phyloP scores from a whole-genome alignment of 768 basidiomycete species.

The Cyathus striatus region DNA sequence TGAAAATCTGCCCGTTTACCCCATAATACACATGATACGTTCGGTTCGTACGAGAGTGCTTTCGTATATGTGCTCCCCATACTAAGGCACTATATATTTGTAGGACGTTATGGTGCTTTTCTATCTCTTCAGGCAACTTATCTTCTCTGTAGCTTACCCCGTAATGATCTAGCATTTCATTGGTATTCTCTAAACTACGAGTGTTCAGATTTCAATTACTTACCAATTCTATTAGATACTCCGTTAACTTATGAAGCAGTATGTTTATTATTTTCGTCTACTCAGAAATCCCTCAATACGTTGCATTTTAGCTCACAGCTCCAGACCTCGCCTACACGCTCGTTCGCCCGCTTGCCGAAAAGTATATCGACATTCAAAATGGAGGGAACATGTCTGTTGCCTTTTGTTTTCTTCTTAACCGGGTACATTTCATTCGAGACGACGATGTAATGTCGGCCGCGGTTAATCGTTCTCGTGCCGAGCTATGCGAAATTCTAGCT shows the following conservation, averaged over 20 bases:
- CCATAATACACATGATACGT: conserved; percentile 76
- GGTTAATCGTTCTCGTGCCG: conserved; percentile 70
- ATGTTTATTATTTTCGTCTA: conserved; percentile 16
- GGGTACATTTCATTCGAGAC: conserved; percentile 81
- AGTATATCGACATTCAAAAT: conserved; percentile 71
- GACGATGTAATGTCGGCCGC: conserved; percentile 63
- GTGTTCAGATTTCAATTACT: background rate
- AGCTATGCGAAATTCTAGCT: conserved; percentile 87
- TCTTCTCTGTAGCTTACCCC: conserved; percentile 1
- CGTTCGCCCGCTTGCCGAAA: conserved; percentile 81
- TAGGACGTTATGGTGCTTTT: conserved; percentile 60
- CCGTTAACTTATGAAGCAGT: conserved; percentile 81
- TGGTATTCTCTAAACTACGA: conserved; percentile 33
- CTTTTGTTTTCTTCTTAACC: conserved; percentile 86
- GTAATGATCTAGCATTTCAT: conserved; percentile 54
- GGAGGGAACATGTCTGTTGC: conserved; percentile 78
- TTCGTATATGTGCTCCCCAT: too few relatives aligned
- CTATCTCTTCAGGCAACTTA: background rate
- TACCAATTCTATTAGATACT: conserved; percentile 49
- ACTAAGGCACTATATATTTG: background rate
- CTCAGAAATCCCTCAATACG: background rate
- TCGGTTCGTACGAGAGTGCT: conserved; percentile 32
- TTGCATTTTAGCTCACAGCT: conserved; percentile 52
- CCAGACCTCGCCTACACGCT: conserved; percentile 92
- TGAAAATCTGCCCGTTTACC: conserved; percentile 64